These are phyloP conservation scores for Chaetomium tenue DNA, from an alignment of 495 filamentous ascomycete genomes.

Conservation along the genomic window DNA sequence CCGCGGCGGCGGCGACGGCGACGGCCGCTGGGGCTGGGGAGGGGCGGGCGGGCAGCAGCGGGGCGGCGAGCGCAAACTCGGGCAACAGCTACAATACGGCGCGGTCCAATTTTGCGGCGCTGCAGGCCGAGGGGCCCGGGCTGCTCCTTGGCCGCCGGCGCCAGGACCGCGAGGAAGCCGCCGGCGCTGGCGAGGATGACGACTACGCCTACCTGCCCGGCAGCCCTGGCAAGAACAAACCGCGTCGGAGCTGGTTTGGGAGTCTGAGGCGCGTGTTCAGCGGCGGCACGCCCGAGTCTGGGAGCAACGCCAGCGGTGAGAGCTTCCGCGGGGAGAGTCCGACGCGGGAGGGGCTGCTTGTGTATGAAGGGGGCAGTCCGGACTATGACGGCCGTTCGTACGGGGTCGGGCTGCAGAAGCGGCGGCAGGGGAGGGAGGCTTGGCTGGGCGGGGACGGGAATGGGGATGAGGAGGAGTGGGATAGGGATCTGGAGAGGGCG, in stretches of 20 bases:
- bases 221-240: slow-evolving; percentile 49
- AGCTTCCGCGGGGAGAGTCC: slow-evolving; percentile 26
- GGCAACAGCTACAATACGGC: slow-evolving; percentile 38
- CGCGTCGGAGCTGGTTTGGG: slow-evolving; percentile 48
- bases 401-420: slow-evolving; percentile 33
- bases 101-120: slow-evolving; percentile 62
- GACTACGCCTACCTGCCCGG: slow-evolving; percentile 38
- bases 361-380: slow-evolving; percentile 18
- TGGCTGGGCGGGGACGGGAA: slow-evolving; percentile 29
- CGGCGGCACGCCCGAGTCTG: slow-evolving; percentile 23
- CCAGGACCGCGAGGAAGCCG: slow-evolving; percentile 17
- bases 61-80: neutral
- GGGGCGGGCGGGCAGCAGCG: neutral
- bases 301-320: slow-evolving; percentile 11
- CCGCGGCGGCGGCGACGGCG: neutral
- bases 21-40: neutral
- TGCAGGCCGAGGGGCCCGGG: slow-evolving; percentile 64
- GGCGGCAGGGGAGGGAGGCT: slow-evolving; percentile 43
- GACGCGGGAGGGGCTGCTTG: slow-evolving; percentile 29
- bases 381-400: slow-evolving; percentile 30
- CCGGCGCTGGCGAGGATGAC: slow-evolving; percentile 17
- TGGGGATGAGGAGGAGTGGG: slow-evolving; percentile 49
- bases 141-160: slow-evolving; percentile 49
- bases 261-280: slow-evolving; percentile 48
- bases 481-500: slow-evolving; percentile 84